Evolutionary conservation across 176 grass and related monocot genomes (phyloP), one percentile per base, ranked within the genome.

Genomic region (Musa beccarii): DNA sequence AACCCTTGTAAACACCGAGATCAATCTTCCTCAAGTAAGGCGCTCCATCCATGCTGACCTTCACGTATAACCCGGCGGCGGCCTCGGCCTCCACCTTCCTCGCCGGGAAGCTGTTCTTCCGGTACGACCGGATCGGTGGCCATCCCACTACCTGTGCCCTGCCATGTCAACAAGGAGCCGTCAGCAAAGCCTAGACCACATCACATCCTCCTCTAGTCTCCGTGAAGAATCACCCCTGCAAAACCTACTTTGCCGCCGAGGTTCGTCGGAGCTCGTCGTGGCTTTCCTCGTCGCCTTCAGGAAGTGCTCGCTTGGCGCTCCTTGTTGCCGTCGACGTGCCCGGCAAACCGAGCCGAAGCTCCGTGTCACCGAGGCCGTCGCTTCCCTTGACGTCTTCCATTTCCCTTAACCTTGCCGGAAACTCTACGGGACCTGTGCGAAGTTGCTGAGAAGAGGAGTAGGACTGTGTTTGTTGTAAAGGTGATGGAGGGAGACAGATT

Each of bases 11-110:
- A 63, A 79, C 78, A 62, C 80, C 88, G 2, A 96, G 89, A 81
- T 96, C 92, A 13, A 92, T 74, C 86, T 96, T 96, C 72, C 92
- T 71, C 54, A 96, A 82, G 72, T 92, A 96, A 0, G 92, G 92
- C 0, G 89, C 93, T 0, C 89, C 93, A 34, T 96, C 93, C 93
- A 96, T 92, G 89, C 93, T 92, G 80, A 96, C 93, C 72, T 96
- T 96, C n/a, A 96, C 87, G 1, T 73, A 11, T 49, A 11, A 19
- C 9, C 26, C 26, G 0, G 53, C 79, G 0, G 67, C 53, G 8
- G 52, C 19, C 82, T 92, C 75, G 9, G 17, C 59, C 67, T 77
- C 81, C 68, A 13, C 72, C 57, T 72, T 77, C 83, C 49, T 89
- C 8, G 77, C 52, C 34, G 84, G 85, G 83, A 96, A 86, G 76